Evolutionary conservation across 1,139 yeast species (phyloP), one percentile per base, ranked within the genome.

Genomic region (Geotrichum australiense): DNA sequence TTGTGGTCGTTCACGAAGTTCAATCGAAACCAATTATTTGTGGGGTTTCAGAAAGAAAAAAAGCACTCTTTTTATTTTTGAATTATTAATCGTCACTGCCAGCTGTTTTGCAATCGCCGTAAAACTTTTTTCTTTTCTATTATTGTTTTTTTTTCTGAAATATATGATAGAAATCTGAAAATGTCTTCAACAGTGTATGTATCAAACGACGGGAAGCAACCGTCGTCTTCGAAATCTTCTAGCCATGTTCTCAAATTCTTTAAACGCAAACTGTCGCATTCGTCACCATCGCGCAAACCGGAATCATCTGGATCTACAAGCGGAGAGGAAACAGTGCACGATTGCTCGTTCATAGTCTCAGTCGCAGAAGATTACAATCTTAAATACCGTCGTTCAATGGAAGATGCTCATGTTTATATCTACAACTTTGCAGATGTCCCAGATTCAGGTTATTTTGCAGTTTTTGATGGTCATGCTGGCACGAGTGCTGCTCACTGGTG

Each of bases 401-500:
- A 91, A 59, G 99, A 91, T 61, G 94, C 93, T 8, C 97, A 91
- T 60, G 84, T 94, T 0, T 86, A 83, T 57, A 87, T 87, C 34
- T 91, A 94, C 53, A 87, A 91, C 64, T 91, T 83, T 66, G 93
- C 91, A 22, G 94, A 86, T 53, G 64, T 83, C 42, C 71, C 80
- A 16, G 97, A 89, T 59, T 84, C 95, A 81, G 98, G 96, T 2
- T 91, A 85, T 60, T 89, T 91, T 71, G 98, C 94, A 12, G 74
- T 91, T 3, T 91, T 87, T 62, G 99, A 91, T 62, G 99, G 99
- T 11, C 99, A 91, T 64, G 98, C 97, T 2, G 99, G 99, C 14
- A 77, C 80, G 48, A 86, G 79, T 51, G 81, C 94, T 7, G 95
- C 98, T 1, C 78, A 93, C 53, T 91, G 95, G 94, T 87, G 97